Evolutionary conservation across 768 basidiomycete genomes (phyloP), one percentile per base, ranked within the genome.

Genomic region (Psilocybe sp.): DNA sequence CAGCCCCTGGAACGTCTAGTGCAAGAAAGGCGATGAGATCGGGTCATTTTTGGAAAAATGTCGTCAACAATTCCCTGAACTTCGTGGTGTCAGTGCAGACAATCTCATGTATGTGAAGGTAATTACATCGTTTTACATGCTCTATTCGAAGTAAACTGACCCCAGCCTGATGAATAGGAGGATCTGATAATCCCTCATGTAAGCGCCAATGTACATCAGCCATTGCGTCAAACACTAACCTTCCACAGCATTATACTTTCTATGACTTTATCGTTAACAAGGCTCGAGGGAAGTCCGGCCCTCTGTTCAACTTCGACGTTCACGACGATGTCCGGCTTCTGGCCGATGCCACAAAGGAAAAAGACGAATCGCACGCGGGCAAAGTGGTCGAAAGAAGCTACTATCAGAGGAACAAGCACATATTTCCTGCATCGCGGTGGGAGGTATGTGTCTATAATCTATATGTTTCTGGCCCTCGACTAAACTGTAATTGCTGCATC

Each of bases 51-150:
- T 99, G 57, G 92, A 95, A 61, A 98, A 93, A 68, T 97, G 94
- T 60, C 79, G 95, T 23, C 80, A 82, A 45, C 95, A 98, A 59
- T 92, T 97, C 63, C 89, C 95, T 2, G 95, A 98, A 68, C 77
- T 99, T 35, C 73, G 95, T 47, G 87, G 87, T 8, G 83, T 94
- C 42, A 89, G 84, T 47, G 93, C 90, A 15, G 97, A 99, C 69
- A 99, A 98, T 64, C 69, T 99, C 34, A 98, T 98, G 95, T 99
- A 98, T 70, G 82, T 99, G 69, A 98, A 98, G 81, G 91, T 88
- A 51, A 48, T 78, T 35, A n/a, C 9, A n/a, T 16, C 45, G 12
- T 34, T 1, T 10, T 28, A 16, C 31, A 13, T 19, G 46, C 20
- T 9, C 19, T 40, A 11, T 35, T 12, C n/a, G n/a, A 12, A 13